Evolutionary conservation across 352 stramenopile species (phyloP).

Genomic region (Phytophthora ohioensis): DNA sequence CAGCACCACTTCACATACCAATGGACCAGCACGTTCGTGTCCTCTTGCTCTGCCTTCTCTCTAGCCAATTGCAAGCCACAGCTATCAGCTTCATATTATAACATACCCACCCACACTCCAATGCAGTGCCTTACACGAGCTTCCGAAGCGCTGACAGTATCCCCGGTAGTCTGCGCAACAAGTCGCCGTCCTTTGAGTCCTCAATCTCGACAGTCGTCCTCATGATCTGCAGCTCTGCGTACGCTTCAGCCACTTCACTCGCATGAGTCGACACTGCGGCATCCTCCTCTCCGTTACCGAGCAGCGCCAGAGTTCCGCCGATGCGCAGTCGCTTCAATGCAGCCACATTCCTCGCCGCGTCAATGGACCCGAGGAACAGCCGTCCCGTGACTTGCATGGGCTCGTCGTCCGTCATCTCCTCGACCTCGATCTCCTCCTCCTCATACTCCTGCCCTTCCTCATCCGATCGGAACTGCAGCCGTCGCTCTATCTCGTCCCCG

Average conservation of each 20-base stretch:
- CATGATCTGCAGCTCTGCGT: constrained; percentile 13
- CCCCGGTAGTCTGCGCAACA: constrained; percentile 54
- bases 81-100: neutral
- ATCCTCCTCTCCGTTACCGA: constrained; percentile 41
- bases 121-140: constrained; percentile 40
- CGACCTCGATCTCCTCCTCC: constrained; percentile 60
- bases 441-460: constrained; percentile 34
- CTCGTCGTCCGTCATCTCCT: constrained; percentile 67
- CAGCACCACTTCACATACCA: constrained; percentile 45
- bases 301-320: constrained; percentile 50
- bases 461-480: constrained; percentile 2
- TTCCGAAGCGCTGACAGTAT: constrained; percentile 48
- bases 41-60: constrained; percentile 33
- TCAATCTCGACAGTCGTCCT: constrained; percentile 54
- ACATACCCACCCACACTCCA: neutral
- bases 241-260: neutral
- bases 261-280: constrained; percentile 15
- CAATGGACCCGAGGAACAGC: constrained; percentile 74
- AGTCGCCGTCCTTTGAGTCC: constrained; percentile 59
- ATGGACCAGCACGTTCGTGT: constrained; percentile 75
- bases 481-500: constrained; percentile 10
- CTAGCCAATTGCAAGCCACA: constrained; percentile 27
- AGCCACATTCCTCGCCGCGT: constrained; percentile 59
- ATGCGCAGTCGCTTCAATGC: constrained; percentile 52
- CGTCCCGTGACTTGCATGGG: constrained; percentile 59